Conservation (phyloP, 176 grass and related monocot species). For the Poa annua region DNA sequence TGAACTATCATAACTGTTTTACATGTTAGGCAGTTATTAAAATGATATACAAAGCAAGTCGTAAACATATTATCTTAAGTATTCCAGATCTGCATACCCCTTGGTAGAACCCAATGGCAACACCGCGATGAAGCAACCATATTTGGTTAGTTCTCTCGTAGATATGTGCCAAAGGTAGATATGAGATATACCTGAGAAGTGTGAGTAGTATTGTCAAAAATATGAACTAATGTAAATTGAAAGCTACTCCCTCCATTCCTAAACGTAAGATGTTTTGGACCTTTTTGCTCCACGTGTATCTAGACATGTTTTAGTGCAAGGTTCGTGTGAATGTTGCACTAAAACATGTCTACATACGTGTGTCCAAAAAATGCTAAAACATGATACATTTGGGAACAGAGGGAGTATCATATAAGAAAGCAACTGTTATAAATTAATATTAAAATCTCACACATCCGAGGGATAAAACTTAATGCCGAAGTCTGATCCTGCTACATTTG, state of each 20-base stretch:
- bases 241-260: neutral
- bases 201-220: neutral
- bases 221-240: neutral
- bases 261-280: neutral
- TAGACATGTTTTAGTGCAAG: too few species aligned
- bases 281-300: too few species aligned
- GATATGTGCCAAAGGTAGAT: constrained; percentile 34
- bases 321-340: too few species aligned
- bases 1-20: constrained; percentile 5
- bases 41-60: neutral
- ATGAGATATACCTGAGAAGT: constrained; percentile 23
- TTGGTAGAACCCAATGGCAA: constrained; percentile 34
- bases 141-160: constrained; percentile 32
- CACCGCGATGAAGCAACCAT: constrained; percentile 24
- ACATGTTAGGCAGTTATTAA: neutral
- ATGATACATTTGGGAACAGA: too few species aligned
- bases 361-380: too few species aligned
- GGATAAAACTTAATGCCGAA: constrained; percentile 27
- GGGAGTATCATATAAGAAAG: neutral
- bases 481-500: constrained; percentile 33
- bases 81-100: constrained; percentile 29
- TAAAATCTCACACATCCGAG: constrained; percentile 22
- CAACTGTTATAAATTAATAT: constrained; percentile 2
- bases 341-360: too few species aligned
- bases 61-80: neutral